Evolutionary conservation across 331 rosid species (phyloP), one percentile per base, ranked within the genome.

Genomic region (Stylosanthes scabra): DNA sequence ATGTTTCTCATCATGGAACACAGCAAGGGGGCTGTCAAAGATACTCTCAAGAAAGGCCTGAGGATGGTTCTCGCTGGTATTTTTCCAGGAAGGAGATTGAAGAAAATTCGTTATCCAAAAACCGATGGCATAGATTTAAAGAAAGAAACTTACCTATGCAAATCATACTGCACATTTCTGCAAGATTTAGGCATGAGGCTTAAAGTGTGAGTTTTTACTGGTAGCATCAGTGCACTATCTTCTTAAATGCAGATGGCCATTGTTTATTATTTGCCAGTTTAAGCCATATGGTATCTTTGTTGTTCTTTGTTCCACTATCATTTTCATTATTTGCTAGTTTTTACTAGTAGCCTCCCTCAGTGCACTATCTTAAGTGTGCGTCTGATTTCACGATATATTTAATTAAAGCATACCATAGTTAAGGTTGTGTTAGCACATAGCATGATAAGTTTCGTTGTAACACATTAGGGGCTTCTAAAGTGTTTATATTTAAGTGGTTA

Each of bases 121-220:
- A 12, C 49, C 49, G 99, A 94, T 66, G 97, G 92, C 74, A 74
- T 91, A 83, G 99, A 94, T 82, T 83, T 88, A 87, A 94, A 91
- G 84, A 94, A 94, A 70, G 97, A 91, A 91, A 82, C 96, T 31
- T 91, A 91, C 80, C 82, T 94, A 68, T 97, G 99, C 74, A 94
- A 94, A 78, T 91, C 99, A 37, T 94, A 94, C 69, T 94, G 99
- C 83, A 89, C 97, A 54, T 94, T 85, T 82, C 84, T 94, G 67
- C 99, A 94, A 82, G 97, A 94, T 82, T 80, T 94, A 74, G 99
- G 99, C 76, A 94, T 91, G 93, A 87, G 97, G 57, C 93, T 94
- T 73, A 91, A 91, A 94, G 97, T 94, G 99, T 94, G 78, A 94
- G 99, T 87, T 60, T 74, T 50, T 54, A 27, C 70, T 28, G 57